phyloP scores from a whole-genome alignment of 129 eudicot species.

The Glebionis coronaria region DNA sequence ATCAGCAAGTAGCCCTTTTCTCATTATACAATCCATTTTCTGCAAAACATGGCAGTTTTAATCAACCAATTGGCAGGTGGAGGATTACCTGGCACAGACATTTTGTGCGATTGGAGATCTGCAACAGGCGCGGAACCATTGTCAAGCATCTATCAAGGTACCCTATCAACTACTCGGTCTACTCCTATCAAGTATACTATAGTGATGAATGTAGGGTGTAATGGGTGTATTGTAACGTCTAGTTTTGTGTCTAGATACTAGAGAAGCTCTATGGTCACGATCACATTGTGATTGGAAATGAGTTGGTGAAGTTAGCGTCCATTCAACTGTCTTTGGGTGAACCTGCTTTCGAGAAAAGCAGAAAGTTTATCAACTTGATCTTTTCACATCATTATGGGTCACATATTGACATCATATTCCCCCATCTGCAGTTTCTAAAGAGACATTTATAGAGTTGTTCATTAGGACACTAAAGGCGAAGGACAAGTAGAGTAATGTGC shows the following conservation, averaged over 20 bases:
- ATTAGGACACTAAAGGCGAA: not conserved
- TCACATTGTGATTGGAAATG: slow-evolving; percentile 76
- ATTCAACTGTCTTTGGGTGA: slow-evolving; percentile 49
- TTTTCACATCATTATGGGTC: slow-evolving; percentile 60
- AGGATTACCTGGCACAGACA: slow-evolving; percentile 71
- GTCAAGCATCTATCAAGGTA: slow-evolving; percentile 77
- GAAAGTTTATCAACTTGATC: slow-evolving; percentile 30
- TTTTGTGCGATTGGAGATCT: slow-evolving; percentile 53
- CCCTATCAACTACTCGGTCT: slow-evolving; percentile 20
- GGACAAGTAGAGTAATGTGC: not conserved
- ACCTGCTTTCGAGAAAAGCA: slow-evolving; percentile 27
- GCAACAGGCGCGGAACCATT: slow-evolving; percentile 47
- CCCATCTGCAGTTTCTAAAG: slow-evolving; percentile 39
- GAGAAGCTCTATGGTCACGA: slow-evolving; percentile 57
- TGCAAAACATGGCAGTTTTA: not conserved
- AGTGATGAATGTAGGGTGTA: not conserved
- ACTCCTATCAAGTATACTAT: too few relatives aligned
- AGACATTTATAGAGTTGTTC: slow-evolving; percentile 23
- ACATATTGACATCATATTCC: slow-evolving; percentile 49
- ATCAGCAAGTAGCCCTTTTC: not conserved
- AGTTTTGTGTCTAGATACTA: slow-evolving; percentile 45
- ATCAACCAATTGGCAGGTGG: slow-evolving; percentile 41
- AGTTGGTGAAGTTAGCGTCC: slow-evolving; percentile 70
- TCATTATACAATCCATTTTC: not conserved
- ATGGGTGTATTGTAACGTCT: not conserved